These are phyloP conservation scores for Trichosporon sp. DNA, from an alignment of 1,284 basidiomycete species.

Conservation along the genomic window DNA sequence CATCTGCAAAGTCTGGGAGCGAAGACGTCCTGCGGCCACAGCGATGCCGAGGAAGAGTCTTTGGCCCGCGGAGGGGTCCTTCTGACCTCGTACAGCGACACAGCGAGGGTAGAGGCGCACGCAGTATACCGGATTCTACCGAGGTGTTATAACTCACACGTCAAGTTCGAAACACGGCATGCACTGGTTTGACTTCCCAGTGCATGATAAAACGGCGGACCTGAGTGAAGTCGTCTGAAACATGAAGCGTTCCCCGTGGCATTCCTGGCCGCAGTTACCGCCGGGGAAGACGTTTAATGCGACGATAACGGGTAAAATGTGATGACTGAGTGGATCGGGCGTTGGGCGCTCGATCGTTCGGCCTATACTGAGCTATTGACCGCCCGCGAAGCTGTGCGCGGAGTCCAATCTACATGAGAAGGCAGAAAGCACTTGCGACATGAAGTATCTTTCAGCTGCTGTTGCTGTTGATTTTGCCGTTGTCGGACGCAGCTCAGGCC, in stretches of 20 bases:
- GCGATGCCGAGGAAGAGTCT: too few species aligned
- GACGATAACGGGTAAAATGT: too few species aligned
- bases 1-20: background rate
- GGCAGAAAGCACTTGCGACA: background rate
- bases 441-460: too few species aligned
- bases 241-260: background rate
- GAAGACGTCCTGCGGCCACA: too few species aligned
- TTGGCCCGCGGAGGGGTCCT: background rate
- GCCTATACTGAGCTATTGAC: background rate
- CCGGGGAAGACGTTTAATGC: too few species aligned
- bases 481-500: too few species aligned
- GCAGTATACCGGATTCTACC: background rate
- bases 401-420: background rate
- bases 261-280: background rate
- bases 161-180: background rate
- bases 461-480: too few species aligned
- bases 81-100: background rate
- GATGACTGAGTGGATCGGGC: background rate
- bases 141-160: background rate
- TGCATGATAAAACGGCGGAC: background rate
- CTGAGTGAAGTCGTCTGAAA: background rate
- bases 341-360: background rate
- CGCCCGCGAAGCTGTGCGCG: background rate
- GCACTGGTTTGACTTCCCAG: too few species aligned
- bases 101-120: background rate